Base-by-base conservation (phyloP, 2,329 filamentous ascomycete genomes). In the Bipolaris gigantea region DNA sequence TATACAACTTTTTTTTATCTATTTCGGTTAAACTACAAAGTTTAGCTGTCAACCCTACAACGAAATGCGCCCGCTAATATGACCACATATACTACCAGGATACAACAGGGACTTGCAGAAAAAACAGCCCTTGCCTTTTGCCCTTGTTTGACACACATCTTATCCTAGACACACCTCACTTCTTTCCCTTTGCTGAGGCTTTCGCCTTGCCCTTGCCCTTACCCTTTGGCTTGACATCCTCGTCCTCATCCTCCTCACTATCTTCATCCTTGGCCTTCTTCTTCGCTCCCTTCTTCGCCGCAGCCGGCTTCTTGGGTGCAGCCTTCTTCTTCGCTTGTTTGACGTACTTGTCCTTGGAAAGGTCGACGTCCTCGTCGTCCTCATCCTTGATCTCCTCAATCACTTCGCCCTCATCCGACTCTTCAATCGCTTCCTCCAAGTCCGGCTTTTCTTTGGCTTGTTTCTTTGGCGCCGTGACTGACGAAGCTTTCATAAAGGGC, bases 291-390 rank as follows among this genome's bases (percentile, higher is more conserved):
- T 79, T 78, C 71, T 85, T 83, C 68, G 72, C 63, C 13, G 77
- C 63, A 2, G 64, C 66, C 27, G 75, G 72, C 48, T 72, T 76
- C 44, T 73, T 77, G 27, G 79, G 69, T 13, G 76, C 74, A 54
- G 79, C 81, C 74, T 87, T 91, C 60, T 84, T 85, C 81, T 96
- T 97, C 11, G 93, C 90, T 70, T 89, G 83, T 74, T 94, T 96
- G 72, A 97, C 92, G 69, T 96, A 97, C 75, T 97, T 97, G 76
- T 99, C 94, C 71, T 93, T 96, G 69, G 89, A 91, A 47, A 97
- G 74, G 71, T 96, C 91, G n/a, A 86, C 78, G 48, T 92, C 89
- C 11, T 90, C 88, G 0, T 90, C 88, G 0, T 89, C 88, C 4
- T 87, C 87, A 1, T 81, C 85, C 38, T 85, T 76, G 43, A 73